Percentiles rank a stretch among this genome's conserved stretches.
phyloP scores from a whole-genome alignment of 257 asterid species.

The Capsicum rhomboideum region DNA sequence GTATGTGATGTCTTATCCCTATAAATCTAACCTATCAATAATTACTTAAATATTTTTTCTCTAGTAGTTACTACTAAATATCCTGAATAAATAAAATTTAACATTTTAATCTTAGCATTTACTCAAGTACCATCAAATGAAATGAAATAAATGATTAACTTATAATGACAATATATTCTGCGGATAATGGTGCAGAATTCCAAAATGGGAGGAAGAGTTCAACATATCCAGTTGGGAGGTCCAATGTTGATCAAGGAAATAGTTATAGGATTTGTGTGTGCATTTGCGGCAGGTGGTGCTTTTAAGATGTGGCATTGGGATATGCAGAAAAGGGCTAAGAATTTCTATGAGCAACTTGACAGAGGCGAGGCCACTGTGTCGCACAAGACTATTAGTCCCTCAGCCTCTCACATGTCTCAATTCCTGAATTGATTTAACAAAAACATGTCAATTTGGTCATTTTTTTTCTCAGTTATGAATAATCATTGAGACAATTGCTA shows the following conservation, averaged over 20 bases:
- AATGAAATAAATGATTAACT: background rate
- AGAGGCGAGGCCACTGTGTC: background rate
- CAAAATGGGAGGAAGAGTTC: conserved; percentile 7
- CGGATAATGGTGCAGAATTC: background rate
- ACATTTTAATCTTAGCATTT: too few species aligned
- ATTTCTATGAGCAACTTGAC: conserved; percentile 4
- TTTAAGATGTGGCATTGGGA: background rate
- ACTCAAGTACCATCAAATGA: background rate
- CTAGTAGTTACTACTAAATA: background rate
- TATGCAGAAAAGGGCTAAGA: background rate
- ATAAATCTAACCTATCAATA: background rate
- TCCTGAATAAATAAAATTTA: background rate
- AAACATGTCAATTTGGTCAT: too few species aligned
- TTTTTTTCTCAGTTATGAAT: background rate
- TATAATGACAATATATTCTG: background rate
- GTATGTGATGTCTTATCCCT: background rate
- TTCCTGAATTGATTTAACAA: background rate
- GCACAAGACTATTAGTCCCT: background rate
- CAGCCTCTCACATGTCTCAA: background rate
- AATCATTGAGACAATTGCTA: background rate
- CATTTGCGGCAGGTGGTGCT: background rate
- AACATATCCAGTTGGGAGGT: conserved; percentile 12
- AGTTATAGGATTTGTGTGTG: background rate
- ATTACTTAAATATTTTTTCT: background rate
- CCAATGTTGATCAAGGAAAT: conserved; percentile 3